These are phyloP conservation scores for Candida smagusa DNA, from an alignment of 1,139 yeast genomes.

Conservation along the genomic window DNA sequence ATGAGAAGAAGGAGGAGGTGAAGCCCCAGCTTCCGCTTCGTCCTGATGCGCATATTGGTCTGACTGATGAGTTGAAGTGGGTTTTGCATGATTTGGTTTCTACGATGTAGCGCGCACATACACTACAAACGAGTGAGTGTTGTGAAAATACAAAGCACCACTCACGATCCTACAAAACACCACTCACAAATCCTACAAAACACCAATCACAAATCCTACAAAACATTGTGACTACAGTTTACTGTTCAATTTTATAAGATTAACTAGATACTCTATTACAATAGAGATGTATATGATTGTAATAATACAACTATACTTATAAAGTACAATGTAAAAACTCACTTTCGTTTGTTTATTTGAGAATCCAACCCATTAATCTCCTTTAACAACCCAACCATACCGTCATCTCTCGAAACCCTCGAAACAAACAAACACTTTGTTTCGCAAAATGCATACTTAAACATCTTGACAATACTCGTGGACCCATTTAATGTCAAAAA, in stretches of 20 bases:
- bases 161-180: too few relatives aligned
- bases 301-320: too few relatives aligned
- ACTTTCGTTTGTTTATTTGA: slow-evolving; percentile 1
- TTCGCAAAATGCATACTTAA: slow-evolving; percentile 17
- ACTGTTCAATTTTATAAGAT: too few relatives aligned
- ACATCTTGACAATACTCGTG: slow-evolving; percentile 11
- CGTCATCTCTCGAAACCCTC: slow-evolving; percentile 7
- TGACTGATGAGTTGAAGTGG: slow-evolving; percentile 70
- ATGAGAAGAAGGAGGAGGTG: slow-evolving; percentile 10
- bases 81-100: slow-evolving; percentile 56
- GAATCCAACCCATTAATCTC: slow-evolving; percentile 17
- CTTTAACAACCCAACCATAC: slow-evolving; percentile 13
- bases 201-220: too few relatives aligned
- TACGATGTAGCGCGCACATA: slow-evolving; percentile 34
- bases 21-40: slow-evolving; percentile 11
- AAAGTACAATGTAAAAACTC: too few relatives aligned
- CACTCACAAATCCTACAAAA: too few relatives aligned
- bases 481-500: slow-evolving; percentile 1
- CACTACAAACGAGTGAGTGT: not conserved
- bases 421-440: slow-evolving; percentile 23
- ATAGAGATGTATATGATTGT: too few relatives aligned
- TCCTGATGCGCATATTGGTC: slow-evolving; percentile 47
- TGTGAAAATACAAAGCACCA: too few relatives aligned
- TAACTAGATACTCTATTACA: too few relatives aligned
- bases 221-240: too few relatives aligned